phyloP scores from a whole-genome alignment of 495 filamentous ascomycete species.

The Pyronema omphalodes region DNA sequence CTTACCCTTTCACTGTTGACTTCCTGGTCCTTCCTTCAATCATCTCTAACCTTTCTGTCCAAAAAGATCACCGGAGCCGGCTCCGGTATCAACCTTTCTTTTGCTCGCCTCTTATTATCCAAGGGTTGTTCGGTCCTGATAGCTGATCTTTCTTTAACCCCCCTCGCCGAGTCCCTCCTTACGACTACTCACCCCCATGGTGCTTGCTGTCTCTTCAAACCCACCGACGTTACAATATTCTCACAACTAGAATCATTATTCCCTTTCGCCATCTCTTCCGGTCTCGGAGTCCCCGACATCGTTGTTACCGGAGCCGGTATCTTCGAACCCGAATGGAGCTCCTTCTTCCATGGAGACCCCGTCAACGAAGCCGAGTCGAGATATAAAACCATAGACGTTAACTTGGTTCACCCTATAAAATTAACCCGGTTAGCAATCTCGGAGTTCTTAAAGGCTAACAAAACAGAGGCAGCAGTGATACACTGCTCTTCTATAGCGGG shows the following conservation, averaged over 20 bases:
- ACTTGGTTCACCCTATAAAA: slow-evolving; percentile 51
- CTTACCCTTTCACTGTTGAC: background rate
- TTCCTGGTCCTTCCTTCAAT: background rate
- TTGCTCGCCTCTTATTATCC: slow-evolving; percentile 39
- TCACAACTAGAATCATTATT: slow-evolving; percentile 40
- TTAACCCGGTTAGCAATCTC: slow-evolving; percentile 43
- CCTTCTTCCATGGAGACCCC: slow-evolving; percentile 36
- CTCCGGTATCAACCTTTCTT: slow-evolving; percentile 49
- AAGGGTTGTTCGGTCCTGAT: slow-evolving; percentile 47
- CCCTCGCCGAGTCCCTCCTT: slow-evolving; percentile 41
- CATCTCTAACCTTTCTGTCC: background rate
- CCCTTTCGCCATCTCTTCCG: slow-evolving; percentile 21
- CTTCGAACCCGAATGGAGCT: slow-evolving; percentile 48
- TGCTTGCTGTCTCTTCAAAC: slow-evolving; percentile 31
- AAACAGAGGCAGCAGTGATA: background rate
- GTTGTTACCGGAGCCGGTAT: slow-evolving; percentile 53
- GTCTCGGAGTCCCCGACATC: slow-evolving; percentile 38
- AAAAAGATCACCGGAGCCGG: slow-evolving; percentile 40
- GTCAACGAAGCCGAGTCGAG: slow-evolving; percentile 22
- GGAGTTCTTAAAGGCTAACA: background rate
- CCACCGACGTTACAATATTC: slow-evolving; percentile 47
- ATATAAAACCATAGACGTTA: slow-evolving; percentile 46
- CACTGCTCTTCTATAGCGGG: background rate
- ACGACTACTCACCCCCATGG: slow-evolving; percentile 29
- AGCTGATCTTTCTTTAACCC: slow-evolving; percentile 44